These are phyloP conservation scores for Nemania diffusa DNA, from an alignment of 2,329 filamentous ascomycete species.

Conservation along the genomic window DNA sequence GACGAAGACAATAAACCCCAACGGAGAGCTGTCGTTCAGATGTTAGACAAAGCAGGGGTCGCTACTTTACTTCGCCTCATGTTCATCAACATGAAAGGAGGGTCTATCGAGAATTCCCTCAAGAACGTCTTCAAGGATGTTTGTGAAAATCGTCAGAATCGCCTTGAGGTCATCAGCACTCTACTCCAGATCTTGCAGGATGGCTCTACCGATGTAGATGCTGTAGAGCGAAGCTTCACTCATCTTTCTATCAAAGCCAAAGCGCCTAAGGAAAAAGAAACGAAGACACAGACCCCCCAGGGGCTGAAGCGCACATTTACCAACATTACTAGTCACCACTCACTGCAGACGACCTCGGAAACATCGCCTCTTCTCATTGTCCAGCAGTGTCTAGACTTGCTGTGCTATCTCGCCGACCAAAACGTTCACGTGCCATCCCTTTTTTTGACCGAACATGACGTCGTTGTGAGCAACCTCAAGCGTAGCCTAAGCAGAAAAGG, in stretches of 20 bases:
- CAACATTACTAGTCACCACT: conserved; percentile 59
- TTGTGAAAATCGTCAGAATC: conserved; percentile 95
- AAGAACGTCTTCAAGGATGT: conserved; percentile 90
- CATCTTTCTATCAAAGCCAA: conserved; percentile 92
- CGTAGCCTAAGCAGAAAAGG: conserved; percentile 81
- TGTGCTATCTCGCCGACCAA: conserved; percentile 84
- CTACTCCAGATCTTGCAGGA: conserved; percentile 94
- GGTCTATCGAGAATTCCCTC: conserved; percentile 83
- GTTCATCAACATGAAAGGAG: conserved; percentile 89
- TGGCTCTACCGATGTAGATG: conserved; percentile 90
- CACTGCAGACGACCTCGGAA: conserved; percentile 75
- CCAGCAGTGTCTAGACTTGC: conserved; percentile 89
- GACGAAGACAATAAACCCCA: conserved; percentile 70
- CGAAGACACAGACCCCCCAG: conserved; percentile 80
- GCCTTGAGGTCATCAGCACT: conserved; percentile 91
- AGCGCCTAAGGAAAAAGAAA: conserved; percentile 75
- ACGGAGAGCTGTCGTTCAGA: conserved; percentile 87
- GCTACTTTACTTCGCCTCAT: conserved; percentile 97
- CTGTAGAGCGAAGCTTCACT: conserved; percentile 94
- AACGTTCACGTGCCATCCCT: conserved; percentile 90
- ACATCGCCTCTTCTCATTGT: conserved; percentile 95
- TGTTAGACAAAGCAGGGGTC: conserved; percentile 95
- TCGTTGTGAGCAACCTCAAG: conserved; percentile 78
- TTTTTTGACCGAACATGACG: conserved; percentile 94
- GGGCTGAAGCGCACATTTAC: conserved; percentile 79